phyloP scores from a whole-genome alignment of 148 eudicot genomes.

The Limonium bicolor region DNA sequence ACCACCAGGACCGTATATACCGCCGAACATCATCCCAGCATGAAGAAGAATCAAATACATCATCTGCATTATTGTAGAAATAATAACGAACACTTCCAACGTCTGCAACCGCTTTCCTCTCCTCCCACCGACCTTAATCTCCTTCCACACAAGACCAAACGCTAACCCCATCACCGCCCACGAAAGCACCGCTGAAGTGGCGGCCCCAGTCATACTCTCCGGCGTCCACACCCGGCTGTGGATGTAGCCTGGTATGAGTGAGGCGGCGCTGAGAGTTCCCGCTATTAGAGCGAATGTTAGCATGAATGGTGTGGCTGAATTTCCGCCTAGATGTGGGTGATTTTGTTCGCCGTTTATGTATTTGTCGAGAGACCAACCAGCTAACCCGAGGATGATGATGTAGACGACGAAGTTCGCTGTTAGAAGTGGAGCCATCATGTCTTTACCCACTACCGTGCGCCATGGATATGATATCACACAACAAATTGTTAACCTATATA shows the following conservation, averaged over 20 bases:
- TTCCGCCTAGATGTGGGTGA: constrained; percentile 75
- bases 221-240: constrained; percentile 45
- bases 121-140: constrained; percentile 53
- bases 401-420: constrained; percentile 32
- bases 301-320: constrained; percentile 51
- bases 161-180: constrained; percentile 48
- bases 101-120: constrained; percentile 74
- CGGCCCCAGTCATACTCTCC: constrained; percentile 40
- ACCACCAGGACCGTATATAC: constrained; percentile 21
- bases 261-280: constrained; percentile 31
- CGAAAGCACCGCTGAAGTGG: constrained; percentile 29
- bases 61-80: constrained; percentile 45
- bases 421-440: constrained; percentile 35
- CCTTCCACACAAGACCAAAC: constrained; percentile 78
- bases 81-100: constrained; percentile 30
- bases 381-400: constrained; percentile 35
- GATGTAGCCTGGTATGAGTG: constrained; percentile 26
- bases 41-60: constrained; percentile 44
- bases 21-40: constrained; percentile 37
- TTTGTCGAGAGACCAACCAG: constrained; percentile 62
- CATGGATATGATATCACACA: no score
- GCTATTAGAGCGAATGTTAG: constrained; percentile 42
- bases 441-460: constrained; percentile 40
- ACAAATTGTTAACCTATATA: no score
- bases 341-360: constrained; percentile 56